phyloP scores from a whole-genome alignment of 225 moss, liverwort and hornwort genomes.

The Neckera pumila region DNA sequence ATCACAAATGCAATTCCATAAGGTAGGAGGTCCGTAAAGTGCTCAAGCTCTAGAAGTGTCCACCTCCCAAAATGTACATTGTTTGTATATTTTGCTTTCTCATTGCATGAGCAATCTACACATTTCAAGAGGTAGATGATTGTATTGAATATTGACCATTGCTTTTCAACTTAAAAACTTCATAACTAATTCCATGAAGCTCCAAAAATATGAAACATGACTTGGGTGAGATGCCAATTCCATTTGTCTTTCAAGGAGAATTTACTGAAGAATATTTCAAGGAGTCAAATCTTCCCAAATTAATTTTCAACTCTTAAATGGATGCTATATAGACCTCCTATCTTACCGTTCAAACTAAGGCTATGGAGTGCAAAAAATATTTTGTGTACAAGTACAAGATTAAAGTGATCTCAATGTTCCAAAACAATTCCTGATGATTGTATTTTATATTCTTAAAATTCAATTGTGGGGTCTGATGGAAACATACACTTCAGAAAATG shows the following conservation, averaged over 20 bases:
- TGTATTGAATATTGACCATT: fast-evolving
- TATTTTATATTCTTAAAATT: neutral
- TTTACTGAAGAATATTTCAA: neutral
- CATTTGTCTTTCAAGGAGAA: neutral
- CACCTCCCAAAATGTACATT: fast-evolving
- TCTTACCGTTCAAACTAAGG: fast-evolving
- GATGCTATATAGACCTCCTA: neutral
- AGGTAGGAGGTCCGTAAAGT: neutral
- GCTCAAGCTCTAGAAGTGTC: fast-evolving
- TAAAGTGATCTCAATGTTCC: neutral
- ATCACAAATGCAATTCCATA: neutral
- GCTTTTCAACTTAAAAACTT: fast-evolving
- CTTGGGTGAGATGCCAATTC: neutral
- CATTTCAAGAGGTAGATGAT: fast-evolving
- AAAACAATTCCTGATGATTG: neutral
- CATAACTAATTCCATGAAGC: neutral
- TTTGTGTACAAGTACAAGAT: neutral
- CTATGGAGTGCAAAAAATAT: neutral
- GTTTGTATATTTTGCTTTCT: neutral
- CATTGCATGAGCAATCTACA: neutral
- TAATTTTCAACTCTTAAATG: neutral
- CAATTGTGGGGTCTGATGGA: neutral
- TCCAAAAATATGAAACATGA: neutral
- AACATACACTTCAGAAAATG: neutral
- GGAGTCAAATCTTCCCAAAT: neutral